Evolutionary conservation across 352 stramenopile species (phyloP).

Genomic region (Phytopythium aichiense): DNA sequence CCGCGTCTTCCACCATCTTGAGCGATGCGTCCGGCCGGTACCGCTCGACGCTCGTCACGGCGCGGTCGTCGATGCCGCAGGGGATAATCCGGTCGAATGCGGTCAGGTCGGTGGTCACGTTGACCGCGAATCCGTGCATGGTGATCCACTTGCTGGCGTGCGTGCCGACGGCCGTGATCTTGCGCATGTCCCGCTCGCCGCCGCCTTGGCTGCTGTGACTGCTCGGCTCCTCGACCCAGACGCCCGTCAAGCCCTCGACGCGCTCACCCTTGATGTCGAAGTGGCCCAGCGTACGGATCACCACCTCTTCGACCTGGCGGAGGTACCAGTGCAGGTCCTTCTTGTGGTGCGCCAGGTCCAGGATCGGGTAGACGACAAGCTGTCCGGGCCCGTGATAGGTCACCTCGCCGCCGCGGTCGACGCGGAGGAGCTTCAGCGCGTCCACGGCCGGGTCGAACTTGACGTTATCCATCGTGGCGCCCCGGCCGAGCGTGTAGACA

Average conservation of each 20-base stretch:
- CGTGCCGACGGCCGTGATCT: constrained; percentile 96
- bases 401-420: constrained; percentile 98
- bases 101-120: constrained; percentile 91
- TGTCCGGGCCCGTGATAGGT: constrained; percentile 98
- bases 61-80: constrained; percentile 93
- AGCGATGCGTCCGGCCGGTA: constrained; percentile 47
- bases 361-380: constrained; percentile 96
- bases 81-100: constrained; percentile 96
- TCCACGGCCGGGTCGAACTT: constrained; percentile 69
- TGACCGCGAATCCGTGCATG: constrained; percentile 98
- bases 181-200: constrained; percentile 71
- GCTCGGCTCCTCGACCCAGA: constrained; percentile 90
- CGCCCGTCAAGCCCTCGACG: constrained; percentile 91
- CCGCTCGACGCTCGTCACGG: constrained; percentile 78
- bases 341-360: constrained; percentile 94
- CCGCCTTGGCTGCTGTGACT: constrained; percentile 16
- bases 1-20: constrained; percentile 58
- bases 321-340: constrained; percentile 98
- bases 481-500: constrained; percentile 97
- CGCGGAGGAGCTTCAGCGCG: constrained; percentile 88
- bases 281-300: constrained; percentile 89
- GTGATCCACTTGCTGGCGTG: constrained; percentile 96
- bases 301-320: constrained; percentile 93
- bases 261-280: constrained; percentile 88
- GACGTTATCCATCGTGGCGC: constrained; percentile 88